These are phyloP conservation scores for Sisymbrium irio DNA, from an alignment of 345 rosid genomes.

Conservation along the genomic window DNA sequence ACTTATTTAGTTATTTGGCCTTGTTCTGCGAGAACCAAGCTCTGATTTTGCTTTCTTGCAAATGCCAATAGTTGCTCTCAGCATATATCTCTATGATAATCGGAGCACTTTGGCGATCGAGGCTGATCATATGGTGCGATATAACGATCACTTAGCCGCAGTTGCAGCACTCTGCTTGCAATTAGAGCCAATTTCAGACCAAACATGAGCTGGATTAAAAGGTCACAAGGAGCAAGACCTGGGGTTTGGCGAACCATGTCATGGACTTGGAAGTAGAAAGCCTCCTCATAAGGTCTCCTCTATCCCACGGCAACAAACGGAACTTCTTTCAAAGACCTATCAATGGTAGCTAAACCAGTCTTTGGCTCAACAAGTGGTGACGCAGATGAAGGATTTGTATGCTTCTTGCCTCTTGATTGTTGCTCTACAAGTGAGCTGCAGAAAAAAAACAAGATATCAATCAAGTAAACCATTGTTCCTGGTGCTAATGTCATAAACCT, in stretches of 20 bases:
- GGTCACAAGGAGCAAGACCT: conserved; percentile 46
- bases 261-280: conserved; percentile 85
- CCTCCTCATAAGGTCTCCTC: conserved; percentile 88
- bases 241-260: conserved; percentile 96
- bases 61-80: too few relatives aligned
- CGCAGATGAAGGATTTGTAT: conserved; percentile 47
- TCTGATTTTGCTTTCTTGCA: too few relatives aligned
- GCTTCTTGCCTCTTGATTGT: conserved; percentile 54
- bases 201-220: too few relatives aligned
- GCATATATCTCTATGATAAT: too few relatives aligned
- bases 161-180: too few relatives aligned
- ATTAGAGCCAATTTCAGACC: too few relatives aligned
- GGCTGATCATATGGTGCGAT: too few relatives aligned
- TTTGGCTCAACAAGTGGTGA: conserved; percentile 54
- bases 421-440: conserved; percentile 43
- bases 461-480: background rate
- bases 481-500: background rate
- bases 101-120: too few relatives aligned
- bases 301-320: conserved; percentile 98
- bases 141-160: too few relatives aligned
- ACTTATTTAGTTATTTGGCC: too few relatives aligned
- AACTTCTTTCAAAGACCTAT: conserved; percentile 56
- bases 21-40: too few relatives aligned
- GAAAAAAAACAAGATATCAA: background rate
- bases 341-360: conserved; percentile 21